phyloP scores from a whole-genome alignment of 2,329 filamentous ascomycete genomes.

The Sclerotinia borealis region DNA sequence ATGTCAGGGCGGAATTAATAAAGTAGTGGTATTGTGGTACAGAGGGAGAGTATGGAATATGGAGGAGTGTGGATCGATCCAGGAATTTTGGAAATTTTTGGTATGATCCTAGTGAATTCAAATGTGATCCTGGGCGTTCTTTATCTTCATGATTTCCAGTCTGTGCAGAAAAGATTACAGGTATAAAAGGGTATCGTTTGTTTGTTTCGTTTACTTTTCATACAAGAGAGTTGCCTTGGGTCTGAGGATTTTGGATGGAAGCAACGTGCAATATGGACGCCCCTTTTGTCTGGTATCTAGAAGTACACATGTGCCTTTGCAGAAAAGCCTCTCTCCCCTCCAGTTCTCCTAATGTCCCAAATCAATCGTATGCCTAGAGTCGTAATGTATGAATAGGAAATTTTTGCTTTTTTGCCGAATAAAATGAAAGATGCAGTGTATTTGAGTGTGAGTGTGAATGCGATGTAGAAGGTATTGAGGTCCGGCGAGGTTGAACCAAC shows the following conservation, averaged over 20 bases:
- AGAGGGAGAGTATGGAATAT: too few species aligned
- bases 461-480: constrained; percentile 13
- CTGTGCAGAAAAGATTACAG: constrained; percentile 3
- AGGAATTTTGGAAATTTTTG: neutral
- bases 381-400: constrained; percentile 19
- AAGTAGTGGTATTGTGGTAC: too few species aligned
- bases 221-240: too few species aligned
- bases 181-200: neutral
- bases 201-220: neutral
- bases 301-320: constrained; percentile 16
- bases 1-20: too few species aligned
- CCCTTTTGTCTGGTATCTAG: constrained; percentile 20
- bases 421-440: constrained; percentile 13
- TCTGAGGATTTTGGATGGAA: neutral
- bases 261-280: constrained; percentile 9
- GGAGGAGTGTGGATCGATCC: too few species aligned
- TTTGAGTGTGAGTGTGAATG: neutral
- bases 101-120: neutral
- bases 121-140: neutral
- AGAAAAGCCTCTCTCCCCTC: constrained; percentile 3
- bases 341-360: constrained; percentile 5
- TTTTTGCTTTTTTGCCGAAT: constrained; percentile 17
- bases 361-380: constrained; percentile 21
- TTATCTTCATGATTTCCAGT: constrained; percentile 8
- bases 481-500: constrained; percentile 15